Percentiles rank a stretch among this genome's conserved stretches.
phyloP scores from a whole-genome alignment of 306 rosid genomes.

The Glycine soja region DNA sequence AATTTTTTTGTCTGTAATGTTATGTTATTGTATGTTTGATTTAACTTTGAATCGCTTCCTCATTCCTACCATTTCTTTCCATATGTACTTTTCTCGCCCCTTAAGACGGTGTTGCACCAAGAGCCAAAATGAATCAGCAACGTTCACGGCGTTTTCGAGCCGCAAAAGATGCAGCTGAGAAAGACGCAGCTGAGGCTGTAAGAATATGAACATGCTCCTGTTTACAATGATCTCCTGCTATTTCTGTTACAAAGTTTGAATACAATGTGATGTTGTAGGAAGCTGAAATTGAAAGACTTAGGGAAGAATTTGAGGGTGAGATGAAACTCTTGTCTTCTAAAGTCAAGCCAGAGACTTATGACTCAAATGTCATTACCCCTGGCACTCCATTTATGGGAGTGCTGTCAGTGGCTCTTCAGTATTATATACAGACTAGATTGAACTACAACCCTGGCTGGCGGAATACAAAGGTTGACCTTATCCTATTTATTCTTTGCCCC shows the following conservation, averaged over 20 bases:
- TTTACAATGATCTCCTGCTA: conserved; percentile 35
- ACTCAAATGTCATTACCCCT: conserved; percentile 93
- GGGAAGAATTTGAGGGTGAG: conserved; percentile 76
- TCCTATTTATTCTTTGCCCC: conserved; percentile 44
- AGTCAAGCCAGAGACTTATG: conserved; percentile 79
- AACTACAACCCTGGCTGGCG: conserved; percentile 84
- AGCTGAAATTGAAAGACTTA: conserved; percentile 92
- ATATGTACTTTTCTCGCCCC: conserved; percentile 11
- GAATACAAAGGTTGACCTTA: conserved; percentile 72
- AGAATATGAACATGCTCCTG: conserved; percentile 49
- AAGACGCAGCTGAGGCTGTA: conserved; percentile 97
- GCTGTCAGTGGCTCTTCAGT: conserved; percentile 92
- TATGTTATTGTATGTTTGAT: not conserved
- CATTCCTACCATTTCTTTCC: conserved; percentile 30
- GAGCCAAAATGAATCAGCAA: conserved; percentile 99
- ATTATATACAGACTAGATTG: conserved; percentile 82
- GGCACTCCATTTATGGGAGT: conserved; percentile 94
- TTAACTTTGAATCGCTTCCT: conserved; percentile 34
- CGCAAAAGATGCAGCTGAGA: conserved; percentile 95
- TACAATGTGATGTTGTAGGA: conserved; percentile 60
- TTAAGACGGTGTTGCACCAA: conserved; percentile 95
- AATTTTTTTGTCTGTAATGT: not conserved
- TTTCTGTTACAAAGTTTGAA: conserved; percentile 38
- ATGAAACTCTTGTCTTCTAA: conserved; percentile 61
- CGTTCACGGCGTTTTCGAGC: conserved; percentile 96